Conservation (phyloP, 2,329 filamentous ascomycete genomes). For the Xylaria sp. region DNA sequence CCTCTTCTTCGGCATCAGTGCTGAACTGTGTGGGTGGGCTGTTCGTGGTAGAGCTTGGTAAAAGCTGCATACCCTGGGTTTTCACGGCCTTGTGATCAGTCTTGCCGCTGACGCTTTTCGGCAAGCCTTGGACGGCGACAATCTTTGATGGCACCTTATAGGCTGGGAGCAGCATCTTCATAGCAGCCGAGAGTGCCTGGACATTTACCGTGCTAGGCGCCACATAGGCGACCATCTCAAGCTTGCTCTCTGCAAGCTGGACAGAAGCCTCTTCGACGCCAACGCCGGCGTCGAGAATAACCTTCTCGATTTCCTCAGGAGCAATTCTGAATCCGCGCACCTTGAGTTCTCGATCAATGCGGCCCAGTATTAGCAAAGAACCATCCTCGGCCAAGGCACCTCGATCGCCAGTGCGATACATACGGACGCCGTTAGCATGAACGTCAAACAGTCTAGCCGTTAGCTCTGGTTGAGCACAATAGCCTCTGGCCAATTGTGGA, state of each 20-base stretch:
- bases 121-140: not conserved
- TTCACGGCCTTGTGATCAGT: constrained; percentile 19
- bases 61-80: not conserved
- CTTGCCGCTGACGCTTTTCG: constrained; percentile 5
- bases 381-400: constrained; percentile 3
- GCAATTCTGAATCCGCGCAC: constrained; percentile 13
- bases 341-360: constrained; percentile 14
- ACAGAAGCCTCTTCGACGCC: not conserved
- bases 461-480: constrained; percentile 2
- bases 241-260: not conserved
- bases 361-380: not conserved
- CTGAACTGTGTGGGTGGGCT: not conserved
- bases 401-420: constrained; percentile 12
- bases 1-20: not conserved
- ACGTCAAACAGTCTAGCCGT: not conserved
- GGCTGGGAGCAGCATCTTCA: not conserved
- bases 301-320: constrained; percentile 7
- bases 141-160: constrained; percentile 1
- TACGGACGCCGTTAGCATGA: constrained; percentile 3
- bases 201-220: not conserved
- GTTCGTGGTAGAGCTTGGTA: not conserved
- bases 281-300: not conserved
- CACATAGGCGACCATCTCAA: constrained; percentile 3
- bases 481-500: constrained; percentile 10
- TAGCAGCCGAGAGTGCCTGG: not conserved